phyloP scores from a whole-genome alignment of 1,139 yeast species.

The Oligophagozyma castellii region DNA sequence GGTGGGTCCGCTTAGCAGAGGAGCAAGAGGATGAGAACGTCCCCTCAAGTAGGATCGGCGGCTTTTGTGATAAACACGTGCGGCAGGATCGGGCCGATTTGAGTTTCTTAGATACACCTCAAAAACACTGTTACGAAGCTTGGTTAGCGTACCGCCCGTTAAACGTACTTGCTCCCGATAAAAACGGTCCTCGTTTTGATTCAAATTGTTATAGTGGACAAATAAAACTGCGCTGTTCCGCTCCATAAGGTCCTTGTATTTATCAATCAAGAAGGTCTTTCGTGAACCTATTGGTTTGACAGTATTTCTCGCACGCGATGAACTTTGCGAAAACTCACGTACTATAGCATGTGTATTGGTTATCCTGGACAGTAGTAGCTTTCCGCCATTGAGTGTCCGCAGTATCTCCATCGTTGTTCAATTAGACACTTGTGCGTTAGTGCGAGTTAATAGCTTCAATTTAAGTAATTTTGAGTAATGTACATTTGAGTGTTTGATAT shows the following conservation, averaged over 20 bases:
- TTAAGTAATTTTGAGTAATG: too few relatives aligned
- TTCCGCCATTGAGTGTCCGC: too few relatives aligned
- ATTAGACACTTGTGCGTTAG: too few relatives aligned
- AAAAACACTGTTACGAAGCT: slow-evolving; percentile 56
- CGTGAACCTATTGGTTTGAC: slow-evolving; percentile 43
- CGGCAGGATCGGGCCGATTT: slow-evolving; percentile 59
- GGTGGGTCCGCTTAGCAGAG: slow-evolving; percentile 72
- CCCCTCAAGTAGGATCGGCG: slow-evolving; percentile 17
- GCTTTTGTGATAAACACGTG: slow-evolving; percentile 35
- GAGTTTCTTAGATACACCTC: slow-evolving; percentile 65
- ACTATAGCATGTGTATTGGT: too few relatives aligned
- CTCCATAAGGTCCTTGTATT: slow-evolving; percentile 59
- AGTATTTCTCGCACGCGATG: too few relatives aligned
- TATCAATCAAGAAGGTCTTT: slow-evolving; percentile 74
- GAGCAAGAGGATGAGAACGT: slow-evolving; percentile 46
- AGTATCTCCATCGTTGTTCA: too few relatives aligned
- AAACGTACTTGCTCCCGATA: slow-evolving; percentile 49
- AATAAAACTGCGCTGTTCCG: slow-evolving; percentile 56
- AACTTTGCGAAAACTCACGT: too few relatives aligned
- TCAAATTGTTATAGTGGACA: slow-evolving; percentile 72
- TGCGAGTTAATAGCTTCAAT: too few relatives aligned
- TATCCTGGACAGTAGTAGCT: too few relatives aligned
- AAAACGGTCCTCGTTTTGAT: slow-evolving; percentile 50
- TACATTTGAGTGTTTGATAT: too few relatives aligned
- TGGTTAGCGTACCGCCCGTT: slow-evolving; percentile 53